Evolutionary conservation across 352 stramenopile species (phyloP), one percentile per base, ranked within the genome.

Genomic region (Pythium pyrilobum): DNA sequence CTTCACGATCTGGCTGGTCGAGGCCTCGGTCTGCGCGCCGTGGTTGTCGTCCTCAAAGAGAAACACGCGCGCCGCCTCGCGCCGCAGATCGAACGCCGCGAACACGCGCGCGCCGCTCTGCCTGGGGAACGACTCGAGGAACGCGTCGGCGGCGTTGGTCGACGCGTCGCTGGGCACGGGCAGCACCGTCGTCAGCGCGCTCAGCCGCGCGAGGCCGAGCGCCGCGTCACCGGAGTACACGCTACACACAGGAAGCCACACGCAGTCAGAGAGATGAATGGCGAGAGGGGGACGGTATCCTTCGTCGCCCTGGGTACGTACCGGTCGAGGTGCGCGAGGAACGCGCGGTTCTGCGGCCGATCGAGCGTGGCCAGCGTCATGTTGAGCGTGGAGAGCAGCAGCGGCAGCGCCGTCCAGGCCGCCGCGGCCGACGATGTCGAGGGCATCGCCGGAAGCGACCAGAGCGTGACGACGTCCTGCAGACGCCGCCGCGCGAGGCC

Each of bases 321-420:
- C 53, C 52, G 47, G 28, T 87, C 65, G 13, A 91, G 62, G 36
- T 82, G 81, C 5, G 52, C 37, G 9, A 89, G 33, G 49, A 91
- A 83, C 9, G 42, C 47, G 31, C 59, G 42, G 36, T 74, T 60
- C 21, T 87, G 69, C 8, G 44, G 25, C 1, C 77, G 77, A 25
- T 91, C 66, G n/a, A 91, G 62, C 40, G 77, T 44, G 7, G 75
- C 73, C 16, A 91, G 53, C 39, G 56, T 86, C 39, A 79, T 63
- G 41, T 89, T 89, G 33, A 62, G 70, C 40, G 68, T 69, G 13
- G 32, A 50, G 39, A 91, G 56, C 7, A 86, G 31, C 33, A 92
- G 62, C 41, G 81, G 81, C 40, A 92, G 63, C 31, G 65, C 71
- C 7, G 76, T 66, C 41, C 89, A 53, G 5, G 81, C 50, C 46